These are phyloP conservation scores for Tylopilus orsonianus DNA, from an alignment of 1,284 basidiomycete genomes.

Conservation along the genomic window DNA sequence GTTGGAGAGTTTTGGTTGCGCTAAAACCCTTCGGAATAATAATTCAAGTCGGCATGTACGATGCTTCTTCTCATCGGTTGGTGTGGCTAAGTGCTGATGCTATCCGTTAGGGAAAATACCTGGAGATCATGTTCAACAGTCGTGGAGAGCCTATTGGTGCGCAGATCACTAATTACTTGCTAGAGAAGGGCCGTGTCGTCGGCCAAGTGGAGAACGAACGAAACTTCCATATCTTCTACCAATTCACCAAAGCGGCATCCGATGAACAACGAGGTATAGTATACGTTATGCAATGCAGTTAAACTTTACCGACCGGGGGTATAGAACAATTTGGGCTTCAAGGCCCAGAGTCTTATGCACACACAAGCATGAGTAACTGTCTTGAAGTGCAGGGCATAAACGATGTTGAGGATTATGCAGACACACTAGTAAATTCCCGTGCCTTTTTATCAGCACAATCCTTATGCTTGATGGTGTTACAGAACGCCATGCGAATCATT, in stretches of 20 bases:
- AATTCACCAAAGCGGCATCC: constrained; percentile 96
- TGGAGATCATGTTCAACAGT: constrained; percentile 98
- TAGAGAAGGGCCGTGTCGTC: constrained; percentile 97
- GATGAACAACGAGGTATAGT: constrained; percentile 84
- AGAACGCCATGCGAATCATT: constrained; percentile 94
- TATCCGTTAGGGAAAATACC: constrained; percentile 84
- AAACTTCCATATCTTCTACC: constrained; percentile 99
- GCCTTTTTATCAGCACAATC: neutral
- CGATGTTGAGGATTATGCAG: constrained; percentile 84
- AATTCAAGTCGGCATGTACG: constrained; percentile 97
- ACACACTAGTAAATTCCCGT: constrained; percentile 67
- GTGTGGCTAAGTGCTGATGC: constrained; percentile 14
- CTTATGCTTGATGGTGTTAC: constrained; percentile 14
- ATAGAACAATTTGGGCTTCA: constrained; percentile 95
- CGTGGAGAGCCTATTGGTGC: constrained; percentile 95
- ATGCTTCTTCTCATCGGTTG: constrained; percentile 15
- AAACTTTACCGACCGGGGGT: constrained; percentile 15
- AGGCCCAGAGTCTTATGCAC: constrained; percentile 93
- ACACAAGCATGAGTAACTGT: constrained; percentile 91
- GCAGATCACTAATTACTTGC: constrained; percentile 97
- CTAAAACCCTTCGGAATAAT: constrained; percentile 98
- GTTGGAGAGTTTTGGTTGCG: constrained; percentile 98
- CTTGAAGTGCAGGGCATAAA: constrained; percentile 91
- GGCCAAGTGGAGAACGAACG: constrained; percentile 96
- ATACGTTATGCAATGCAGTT: constrained; percentile 6